Base-by-base conservation (phyloP, 2,329 filamentous ascomycete genomes). In the Plectosphaerella cucumerina region DNA sequence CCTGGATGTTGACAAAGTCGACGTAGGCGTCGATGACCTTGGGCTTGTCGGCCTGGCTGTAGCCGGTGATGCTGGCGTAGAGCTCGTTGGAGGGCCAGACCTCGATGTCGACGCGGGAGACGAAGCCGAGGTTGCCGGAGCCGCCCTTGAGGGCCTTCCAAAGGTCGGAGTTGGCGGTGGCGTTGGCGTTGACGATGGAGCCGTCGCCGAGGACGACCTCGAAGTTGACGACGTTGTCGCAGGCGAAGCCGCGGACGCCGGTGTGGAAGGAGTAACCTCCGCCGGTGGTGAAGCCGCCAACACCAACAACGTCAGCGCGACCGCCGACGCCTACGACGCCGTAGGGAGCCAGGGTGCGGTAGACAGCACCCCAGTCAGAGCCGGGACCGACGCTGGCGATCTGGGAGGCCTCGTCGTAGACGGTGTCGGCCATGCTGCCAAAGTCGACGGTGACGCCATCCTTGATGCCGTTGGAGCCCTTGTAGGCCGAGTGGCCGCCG, bases 121-220 rank as follows among this genome's bases (percentile, higher is more conserved):
- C 61, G 48, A 70, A 63, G n/a, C 72, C 74, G 43, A 75, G 69
- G 58, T 77, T 78, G 42, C 66, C 70, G 4, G 67, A 67, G n/a
- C 76, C 75, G 6, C 75, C 76, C 50, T 73, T 71, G 2, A 77
- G 62, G 0, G 74, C 74, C 50, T 67, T 68, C 60, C 65, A 77
- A 1, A 78, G 65, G 37, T 76, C 72, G 0, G 59, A 11, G 48
- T 77, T 66, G 8, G 65, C 50, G 0, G 60, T 44, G 0, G 55
- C 55, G 45, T 69, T 75, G 14, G 69, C 74, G 6, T 71, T 69
- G 22, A 76, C 60, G 17, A 77, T 65, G 1, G 53, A 49, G 5
- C 75, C 73, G 44, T 67, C 59, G 0, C 66, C 66, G 1, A 75
- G 65, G 3, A 78, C 73, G 23, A 78, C 64, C 50, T 75, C 66